Conservation (phyloP, 495 filamentous ascomycete species). For the Aspergillus sparsus region DNA sequence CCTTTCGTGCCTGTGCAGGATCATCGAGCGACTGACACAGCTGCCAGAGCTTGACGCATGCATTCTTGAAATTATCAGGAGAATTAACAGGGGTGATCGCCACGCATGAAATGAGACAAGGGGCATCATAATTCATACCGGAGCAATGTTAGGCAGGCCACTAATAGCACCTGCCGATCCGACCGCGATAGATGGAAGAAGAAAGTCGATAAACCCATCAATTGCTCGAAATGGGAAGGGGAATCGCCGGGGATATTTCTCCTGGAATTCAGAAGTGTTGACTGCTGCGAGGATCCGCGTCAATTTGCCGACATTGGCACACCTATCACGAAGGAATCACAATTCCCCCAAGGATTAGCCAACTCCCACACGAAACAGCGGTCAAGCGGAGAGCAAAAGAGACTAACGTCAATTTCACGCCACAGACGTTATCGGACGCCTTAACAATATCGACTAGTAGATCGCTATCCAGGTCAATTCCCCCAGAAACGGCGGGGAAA, state of each 20-base stretch:
- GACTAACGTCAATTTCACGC: conserved; percentile 1
- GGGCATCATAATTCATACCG: background rate
- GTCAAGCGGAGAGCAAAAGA: background rate
- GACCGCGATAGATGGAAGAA: background rate
- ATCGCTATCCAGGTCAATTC: conserved; percentile 6
- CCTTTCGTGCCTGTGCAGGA: background rate
- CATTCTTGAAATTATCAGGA: background rate
- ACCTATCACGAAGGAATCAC: background rate
- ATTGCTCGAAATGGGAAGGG: background rate
- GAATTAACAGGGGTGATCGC: no score
- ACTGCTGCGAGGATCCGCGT: no score
- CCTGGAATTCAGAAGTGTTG: background rate
- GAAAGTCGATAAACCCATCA: conserved; percentile 4
- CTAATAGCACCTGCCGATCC: conserved; percentile 2
- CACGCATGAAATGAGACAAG: no score
- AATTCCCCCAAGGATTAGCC: no score
- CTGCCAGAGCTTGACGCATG: conserved; percentile 2
- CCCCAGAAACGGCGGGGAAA: background rate
- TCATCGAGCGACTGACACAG: background rate
- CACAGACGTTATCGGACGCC: background rate
- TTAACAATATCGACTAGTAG: conserved; percentile 1
- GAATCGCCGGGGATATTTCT: background rate
- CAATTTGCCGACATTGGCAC: conserved; percentile 3
- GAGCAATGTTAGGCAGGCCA: background rate
- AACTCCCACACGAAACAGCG: no score